phyloP scores from a whole-genome alignment of 2,329 filamentous ascomycete genomes.

The Parastagonospora nodorum region DNA sequence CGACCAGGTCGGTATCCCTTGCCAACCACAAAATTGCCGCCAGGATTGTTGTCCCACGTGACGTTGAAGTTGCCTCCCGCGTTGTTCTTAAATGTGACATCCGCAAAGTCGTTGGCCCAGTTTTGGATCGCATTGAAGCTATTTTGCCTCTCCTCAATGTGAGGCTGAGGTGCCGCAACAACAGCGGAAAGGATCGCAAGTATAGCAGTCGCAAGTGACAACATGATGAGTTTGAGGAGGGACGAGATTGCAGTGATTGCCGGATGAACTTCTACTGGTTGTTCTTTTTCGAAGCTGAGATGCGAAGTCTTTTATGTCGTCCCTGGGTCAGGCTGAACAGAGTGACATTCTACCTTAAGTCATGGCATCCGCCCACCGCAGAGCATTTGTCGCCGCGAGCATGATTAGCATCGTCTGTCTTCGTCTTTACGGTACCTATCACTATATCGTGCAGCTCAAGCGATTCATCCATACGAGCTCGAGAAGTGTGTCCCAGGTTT shows the following conservation, averaged over 20 bases:
- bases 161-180: not conserved
- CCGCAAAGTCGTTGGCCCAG: conserved; percentile 9
- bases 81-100: conserved; percentile 3
- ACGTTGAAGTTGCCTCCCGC: conserved; percentile 1
- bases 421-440: not conserved
- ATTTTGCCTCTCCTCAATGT: not conserved
- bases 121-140: conserved; percentile 5
- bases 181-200: not conserved
- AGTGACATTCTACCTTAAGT: not conserved
- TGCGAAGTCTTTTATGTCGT: no score
- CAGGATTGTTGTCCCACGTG: conserved; percentile 5
- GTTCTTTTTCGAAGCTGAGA: no score
- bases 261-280: no score
- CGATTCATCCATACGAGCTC: not conserved
- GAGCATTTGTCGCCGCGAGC: not conserved
- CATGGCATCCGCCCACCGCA: not conserved
- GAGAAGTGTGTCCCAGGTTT: not conserved
- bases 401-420: not conserved
- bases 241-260: no score
- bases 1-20: conserved; percentile 8
- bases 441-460: not conserved
- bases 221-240: no score
- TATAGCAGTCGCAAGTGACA: no score
- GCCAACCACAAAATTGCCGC: conserved; percentile 10
- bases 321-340: no score